These are phyloP conservation scores for Starmerella geochares DNA, from an alignment of 805 yeast genomes.

Conservation along the genomic window DNA sequence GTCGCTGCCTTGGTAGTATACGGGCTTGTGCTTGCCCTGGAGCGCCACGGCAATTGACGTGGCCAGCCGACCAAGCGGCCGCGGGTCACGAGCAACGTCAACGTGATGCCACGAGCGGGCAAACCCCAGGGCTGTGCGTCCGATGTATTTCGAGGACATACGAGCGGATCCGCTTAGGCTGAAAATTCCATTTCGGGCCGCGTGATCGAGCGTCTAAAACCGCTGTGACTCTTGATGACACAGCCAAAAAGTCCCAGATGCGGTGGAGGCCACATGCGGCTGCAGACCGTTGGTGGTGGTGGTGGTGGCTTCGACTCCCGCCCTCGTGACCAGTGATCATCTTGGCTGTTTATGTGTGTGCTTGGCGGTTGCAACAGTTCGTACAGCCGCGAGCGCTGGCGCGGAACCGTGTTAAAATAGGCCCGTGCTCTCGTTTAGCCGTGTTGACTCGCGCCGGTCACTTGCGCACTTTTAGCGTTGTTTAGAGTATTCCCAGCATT, in stretches of 20 bases:
- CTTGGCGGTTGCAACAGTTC: no score
- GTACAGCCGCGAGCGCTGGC: no score
- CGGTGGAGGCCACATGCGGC: background rate
- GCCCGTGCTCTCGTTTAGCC: no score
- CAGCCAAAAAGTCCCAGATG: no score
- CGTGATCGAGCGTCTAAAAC: background rate
- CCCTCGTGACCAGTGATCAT: no score
- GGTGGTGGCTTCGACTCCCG: no score
- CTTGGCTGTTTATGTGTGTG: no score
- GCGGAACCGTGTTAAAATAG: no score
- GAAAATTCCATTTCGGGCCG: constrained; percentile 1
- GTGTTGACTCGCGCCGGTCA: no score
- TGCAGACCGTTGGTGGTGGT: background rate
- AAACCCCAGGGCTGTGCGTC: constrained; percentile 56
- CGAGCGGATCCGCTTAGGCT: background rate
- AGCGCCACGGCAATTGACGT: constrained; percentile 75
- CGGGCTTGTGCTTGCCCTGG: constrained; percentile 97
- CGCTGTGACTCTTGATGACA: background rate
- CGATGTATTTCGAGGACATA: constrained; percentile 35
- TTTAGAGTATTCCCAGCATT: no score
- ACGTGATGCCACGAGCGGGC: constrained; percentile 94
- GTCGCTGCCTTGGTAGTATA: constrained; percentile 62
- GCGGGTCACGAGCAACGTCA: constrained; percentile 70
- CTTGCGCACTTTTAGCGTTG: no score
- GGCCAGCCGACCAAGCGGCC: constrained; percentile 89